phyloP scores from a whole-genome alignment of 179 eudicot species.

The Drosera spatulata region DNA sequence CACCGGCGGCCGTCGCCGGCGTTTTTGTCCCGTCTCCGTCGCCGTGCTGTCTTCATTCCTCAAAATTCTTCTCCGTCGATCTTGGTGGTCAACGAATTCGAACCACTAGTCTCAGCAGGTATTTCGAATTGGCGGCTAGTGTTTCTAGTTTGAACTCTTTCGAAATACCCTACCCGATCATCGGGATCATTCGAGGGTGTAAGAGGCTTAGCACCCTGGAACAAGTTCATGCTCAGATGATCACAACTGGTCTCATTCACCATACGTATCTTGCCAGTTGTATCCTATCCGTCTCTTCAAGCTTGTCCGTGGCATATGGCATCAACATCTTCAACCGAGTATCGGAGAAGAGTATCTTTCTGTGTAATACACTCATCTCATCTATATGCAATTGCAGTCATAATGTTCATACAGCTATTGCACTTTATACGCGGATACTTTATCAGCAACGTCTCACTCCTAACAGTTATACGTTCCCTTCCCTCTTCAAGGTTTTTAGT shows the following conservation, averaged over 20 bases:
- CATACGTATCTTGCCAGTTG: slow-evolving; percentile 38
- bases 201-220: slow-evolving; percentile 16
- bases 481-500: slow-evolving; percentile 8
- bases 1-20: no score
- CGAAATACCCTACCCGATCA: no score
- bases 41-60: no score
- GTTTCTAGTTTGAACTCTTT: no score
- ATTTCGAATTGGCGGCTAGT: no score
- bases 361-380: slow-evolving; percentile 36
- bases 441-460: slow-evolving; percentile 5
- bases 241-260: slow-evolving; percentile 30
- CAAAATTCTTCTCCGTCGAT: no score
- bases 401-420: slow-evolving; percentile 13
- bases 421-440: slow-evolving; percentile 22
- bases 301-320: slow-evolving; percentile 21
- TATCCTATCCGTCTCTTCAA: slow-evolving; percentile 21
- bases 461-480: slow-evolving; percentile 7
- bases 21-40: no score
- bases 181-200: slow-evolving; percentile 22
- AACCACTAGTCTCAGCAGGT: no score
- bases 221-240: slow-evolving; percentile 34
- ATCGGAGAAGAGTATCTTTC: slow-evolving; percentile 22
- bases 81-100: no score
- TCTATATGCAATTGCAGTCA: slow-evolving; percentile 10
- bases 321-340: slow-evolving; percentile 22